These are phyloP conservation scores for Pyropia yezoensis DNA, from an alignment of 23 red algal species.

Conservation along the genomic window DNA sequence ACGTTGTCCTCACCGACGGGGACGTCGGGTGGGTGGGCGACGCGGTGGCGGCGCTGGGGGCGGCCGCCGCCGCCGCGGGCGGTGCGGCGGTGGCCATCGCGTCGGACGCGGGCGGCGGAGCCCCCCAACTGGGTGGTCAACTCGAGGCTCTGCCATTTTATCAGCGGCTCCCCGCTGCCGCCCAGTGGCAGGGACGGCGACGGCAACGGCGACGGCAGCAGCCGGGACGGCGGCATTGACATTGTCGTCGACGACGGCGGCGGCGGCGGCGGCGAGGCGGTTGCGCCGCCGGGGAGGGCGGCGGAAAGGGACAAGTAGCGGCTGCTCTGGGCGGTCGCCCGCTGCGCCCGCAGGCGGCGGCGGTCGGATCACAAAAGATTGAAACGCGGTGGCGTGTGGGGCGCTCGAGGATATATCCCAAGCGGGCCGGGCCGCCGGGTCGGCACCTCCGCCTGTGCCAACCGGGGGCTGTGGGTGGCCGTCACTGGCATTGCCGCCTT, in stretches of 20 bases:
- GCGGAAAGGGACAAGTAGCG: too few species aligned
- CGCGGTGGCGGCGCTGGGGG: slow-evolving; percentile 10
- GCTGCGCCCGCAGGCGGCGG: slow-evolving; percentile 17
- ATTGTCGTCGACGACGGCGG: too few species aligned
- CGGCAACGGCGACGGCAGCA: too few species aligned
- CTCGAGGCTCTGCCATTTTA: slow-evolving; percentile 62
- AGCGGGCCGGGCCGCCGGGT: slow-evolving; percentile 40
- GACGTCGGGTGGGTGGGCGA: slow-evolving; percentile 65
- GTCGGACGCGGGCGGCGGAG: slow-evolving; percentile 26
- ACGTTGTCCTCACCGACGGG: slow-evolving; percentile 73
- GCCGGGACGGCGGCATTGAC: too few species aligned
- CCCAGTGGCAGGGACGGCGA: too few species aligned
- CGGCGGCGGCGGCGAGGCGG: too few species aligned
- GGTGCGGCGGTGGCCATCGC: slow-evolving; percentile 26
- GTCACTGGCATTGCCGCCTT: slow-evolving; percentile 13
- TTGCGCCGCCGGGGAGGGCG: too few species aligned
- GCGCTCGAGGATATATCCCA: slow-evolving; percentile 28
- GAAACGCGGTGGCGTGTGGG: slow-evolving; percentile 86
- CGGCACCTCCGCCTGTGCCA: slow-evolving; percentile 7
- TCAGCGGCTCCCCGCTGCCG: too few species aligned
- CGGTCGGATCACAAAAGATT: slow-evolving; percentile 82
- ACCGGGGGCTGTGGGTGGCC: slow-evolving; percentile 1
- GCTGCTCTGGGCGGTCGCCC: slow-evolving; percentile 25
- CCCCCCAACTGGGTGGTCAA: slow-evolving; percentile 56
- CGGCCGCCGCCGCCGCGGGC: not conserved